Evolutionary conservation across 306 rosid genomes (phyloP).

Genomic region (Begonia fuchsioides): DNA sequence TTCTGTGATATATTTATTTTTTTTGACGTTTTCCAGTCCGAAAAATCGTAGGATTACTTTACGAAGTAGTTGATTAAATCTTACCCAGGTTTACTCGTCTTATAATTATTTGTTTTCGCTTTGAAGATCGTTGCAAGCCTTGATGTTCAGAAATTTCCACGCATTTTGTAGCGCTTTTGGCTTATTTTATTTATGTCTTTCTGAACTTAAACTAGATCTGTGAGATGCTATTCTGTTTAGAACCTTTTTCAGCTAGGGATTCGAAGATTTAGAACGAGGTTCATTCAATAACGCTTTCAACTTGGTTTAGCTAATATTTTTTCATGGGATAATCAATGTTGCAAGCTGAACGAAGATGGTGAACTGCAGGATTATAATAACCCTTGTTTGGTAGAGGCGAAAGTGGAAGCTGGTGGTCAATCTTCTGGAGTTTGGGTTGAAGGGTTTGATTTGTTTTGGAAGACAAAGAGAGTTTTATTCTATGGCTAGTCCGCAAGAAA

Average conservation of each 20-base stretch:
- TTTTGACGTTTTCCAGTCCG: too few relatives aligned
- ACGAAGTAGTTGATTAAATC: too few relatives aligned
- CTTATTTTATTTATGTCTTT: too few relatives aligned
- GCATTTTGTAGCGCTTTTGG: too few relatives aligned
- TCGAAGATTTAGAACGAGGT: slow-evolving; percentile 4
- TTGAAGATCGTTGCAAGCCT: too few relatives aligned
- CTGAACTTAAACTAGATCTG: too few relatives aligned
- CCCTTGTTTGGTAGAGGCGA: slow-evolving; percentile 43
- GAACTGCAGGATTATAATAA: slow-evolving; percentile 39
- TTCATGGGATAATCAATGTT: background rate
- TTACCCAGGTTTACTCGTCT: too few relatives aligned
- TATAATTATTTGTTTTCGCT: too few relatives aligned
- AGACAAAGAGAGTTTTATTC: background rate
- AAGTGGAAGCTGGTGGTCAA: slow-evolving; percentile 15
- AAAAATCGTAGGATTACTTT: too few relatives aligned
- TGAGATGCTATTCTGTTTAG: too few relatives aligned
- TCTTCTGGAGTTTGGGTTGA: background rate
- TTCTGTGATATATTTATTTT: too few relatives aligned
- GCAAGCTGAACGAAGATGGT: slow-evolving; percentile 22
- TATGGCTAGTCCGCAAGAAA: slow-evolving; percentile 48
- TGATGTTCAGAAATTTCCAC: too few relatives aligned
- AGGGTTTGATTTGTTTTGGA: background rate
- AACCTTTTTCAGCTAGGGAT: background rate
- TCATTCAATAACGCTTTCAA: slow-evolving; percentile 1
- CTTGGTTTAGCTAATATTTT: slow-evolving; percentile 1